Evolutionary conservation across 495 filamentous ascomycete genomes (phyloP), one percentile per base, ranked within the genome.

Genomic region (Aspergillus haitiensis): DNA sequence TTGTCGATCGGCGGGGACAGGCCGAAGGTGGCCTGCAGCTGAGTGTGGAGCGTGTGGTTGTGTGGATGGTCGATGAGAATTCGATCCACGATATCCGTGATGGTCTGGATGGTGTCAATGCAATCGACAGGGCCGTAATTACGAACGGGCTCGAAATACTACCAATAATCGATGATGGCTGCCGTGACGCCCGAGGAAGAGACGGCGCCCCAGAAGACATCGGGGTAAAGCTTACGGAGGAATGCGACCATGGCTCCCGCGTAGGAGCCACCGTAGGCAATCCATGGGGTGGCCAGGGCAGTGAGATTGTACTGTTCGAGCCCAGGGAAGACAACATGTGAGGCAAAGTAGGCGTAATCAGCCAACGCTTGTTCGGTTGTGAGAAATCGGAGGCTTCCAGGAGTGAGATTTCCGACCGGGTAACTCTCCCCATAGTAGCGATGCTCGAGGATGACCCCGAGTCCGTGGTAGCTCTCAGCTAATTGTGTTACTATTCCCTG

Each of bases 371-470:
- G 89, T 51, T 91, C 86, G 6, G 88, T 92, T 1, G 86, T 86
- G 65, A 92, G 76, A 74, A 91, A 91, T 2, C 88, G 83, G 59
- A 92, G 69, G 64, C 77, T 90, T 64, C 85, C 75, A 0, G 81
- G 85, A 50, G 82, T 85, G 46, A 89, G 72, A 66, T 88, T 76
- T 7, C 72, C 59, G 0, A 75, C 76, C 0, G 87, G 86, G 53
- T 82, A 81, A 66, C 84, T 88, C 16, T 66, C 74, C 6, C 88
- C 88, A 58, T 90, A 91, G 75, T 90, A 91, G 27, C 87, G 80
- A 63, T 91, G 89, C 71, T 92, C 89, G 13, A 91, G 75, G 55
- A 92, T 82, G 32, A 92, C 88, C 1, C 83, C 86, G n/a, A 92
- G 70, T 0, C 89, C 89, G 55, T 81, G 67, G 0, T 88, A 90